Evolutionary conservation across 2,329 filamentous ascomycete genomes (phyloP), one percentile per base, ranked within the genome.

Genomic region (Trichophyton benhamiae): DNA sequence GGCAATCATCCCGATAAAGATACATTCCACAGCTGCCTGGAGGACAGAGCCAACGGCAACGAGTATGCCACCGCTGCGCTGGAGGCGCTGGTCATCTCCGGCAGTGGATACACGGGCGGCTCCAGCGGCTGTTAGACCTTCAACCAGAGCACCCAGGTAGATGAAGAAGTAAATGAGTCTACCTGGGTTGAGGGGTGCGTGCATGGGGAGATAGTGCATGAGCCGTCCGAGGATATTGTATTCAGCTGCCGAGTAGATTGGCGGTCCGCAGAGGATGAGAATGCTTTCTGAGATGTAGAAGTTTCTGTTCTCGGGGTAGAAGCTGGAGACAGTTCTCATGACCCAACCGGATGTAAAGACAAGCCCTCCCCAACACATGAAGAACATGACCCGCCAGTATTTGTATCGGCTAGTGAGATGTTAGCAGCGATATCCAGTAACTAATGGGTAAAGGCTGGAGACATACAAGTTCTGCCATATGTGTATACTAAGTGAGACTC

Each of bases 321-420:
- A 70, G 46, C 66, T 69, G 2, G 70, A 71, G 53, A 72, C 55
- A 25, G 63, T 61, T 7, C 72, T 69, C 27, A 72, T 64, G 48
- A 73, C 72, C 72, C 73, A 76, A 27, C 73, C 74, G 3, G 68
- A 65, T 7, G 68, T 72, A 64, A 74, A 76, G 38, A 76, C 65
- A 9, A 66, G 36, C 55, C 72, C 70, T 58, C 69, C 73, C 68
- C 68, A 74, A 52, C 67, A 67, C 62, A 74, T 68, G 62, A 71
- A 74, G 63, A 73, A 74, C 5, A 70, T 73, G 15, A 74, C 65
- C n/a, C 64, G 66, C 72, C 72, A 74, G 59, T 67, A 73, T 27
- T 65, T 63, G 59, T 72, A 72, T 57, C 63, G 68, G 59, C 71
- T 68, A 27, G 20, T 44, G 13, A 38, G 20, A 11, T 25, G 52